Evolutionary conservation across 179 eudicot species (phyloP).

Genomic region (Dionaea muscipula): DNA sequence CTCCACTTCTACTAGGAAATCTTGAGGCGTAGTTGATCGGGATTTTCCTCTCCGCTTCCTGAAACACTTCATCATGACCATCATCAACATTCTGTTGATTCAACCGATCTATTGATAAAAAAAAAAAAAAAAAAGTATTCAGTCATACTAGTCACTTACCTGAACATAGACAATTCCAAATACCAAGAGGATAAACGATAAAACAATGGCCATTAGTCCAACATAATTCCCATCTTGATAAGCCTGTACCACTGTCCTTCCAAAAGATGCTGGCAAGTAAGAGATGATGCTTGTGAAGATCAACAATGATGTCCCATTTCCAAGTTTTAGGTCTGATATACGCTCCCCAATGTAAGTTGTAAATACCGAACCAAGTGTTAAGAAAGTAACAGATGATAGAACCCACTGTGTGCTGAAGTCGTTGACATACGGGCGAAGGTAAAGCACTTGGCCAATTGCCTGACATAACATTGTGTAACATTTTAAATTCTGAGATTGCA

Average conservation of each 20-base stretch:
- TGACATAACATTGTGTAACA: slow-evolving; percentile 19
- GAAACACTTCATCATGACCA: slow-evolving; percentile 26
- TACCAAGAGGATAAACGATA: slow-evolving; percentile 64
- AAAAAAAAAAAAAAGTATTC: not conserved
- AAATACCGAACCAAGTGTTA: slow-evolving; percentile 83
- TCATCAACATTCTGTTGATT: slow-evolving; percentile 16
- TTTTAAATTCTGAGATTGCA: too few relatives aligned
- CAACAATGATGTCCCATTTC: slow-evolving; percentile 93
- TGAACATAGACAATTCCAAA: slow-evolving; percentile 96
- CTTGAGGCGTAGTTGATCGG: slow-evolving; percentile 96
- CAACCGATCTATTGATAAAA: slow-evolving; percentile 1
- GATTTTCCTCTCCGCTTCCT: slow-evolving; percentile 99
- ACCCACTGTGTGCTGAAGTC: slow-evolving; percentile 89
- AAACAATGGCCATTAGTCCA: slow-evolving; percentile 56
- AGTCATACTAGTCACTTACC: slow-evolving; percentile 27
- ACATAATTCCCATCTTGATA: slow-evolving; percentile 77
- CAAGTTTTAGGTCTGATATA: slow-evolving; percentile 87
- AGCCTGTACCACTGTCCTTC: slow-evolving; percentile 85
- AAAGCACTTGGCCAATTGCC: slow-evolving; percentile 97
- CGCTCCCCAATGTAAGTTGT: slow-evolving; percentile 92
- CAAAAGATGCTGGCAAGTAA: slow-evolving; percentile 93
- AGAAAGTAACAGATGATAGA: slow-evolving; percentile 57
- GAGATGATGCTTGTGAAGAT: slow-evolving; percentile 98
- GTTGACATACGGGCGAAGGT: slow-evolving; percentile 89
- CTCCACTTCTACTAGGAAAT: slow-evolving; percentile 65